Percentiles rank a stretch among this genome's conserved stretches.
Evolutionary conservation across 2,329 filamentous ascomycete genomes (phyloP).

Genomic region (Trichoderma atroviride): DNA sequence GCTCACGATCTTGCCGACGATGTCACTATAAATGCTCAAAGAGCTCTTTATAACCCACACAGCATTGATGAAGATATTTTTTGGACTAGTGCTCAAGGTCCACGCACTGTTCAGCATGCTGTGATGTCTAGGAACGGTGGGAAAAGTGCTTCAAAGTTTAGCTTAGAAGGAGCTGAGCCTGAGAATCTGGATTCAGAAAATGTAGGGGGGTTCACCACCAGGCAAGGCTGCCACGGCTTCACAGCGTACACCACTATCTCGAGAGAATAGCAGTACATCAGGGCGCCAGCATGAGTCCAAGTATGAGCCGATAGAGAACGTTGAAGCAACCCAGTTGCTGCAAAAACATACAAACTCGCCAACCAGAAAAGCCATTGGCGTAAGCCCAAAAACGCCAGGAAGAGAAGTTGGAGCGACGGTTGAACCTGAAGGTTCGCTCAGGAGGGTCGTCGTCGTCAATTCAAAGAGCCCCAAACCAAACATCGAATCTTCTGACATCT

Average conservation of each 20-base stretch:
- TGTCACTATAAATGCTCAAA: background rate
- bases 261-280: background rate
- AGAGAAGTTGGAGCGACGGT: background rate
- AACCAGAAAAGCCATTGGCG: background rate
- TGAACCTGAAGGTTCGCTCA: background rate
- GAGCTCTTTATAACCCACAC: background rate
- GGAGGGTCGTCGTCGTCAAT: background rate
- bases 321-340: background rate
- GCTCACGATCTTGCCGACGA: conserved; percentile 3
- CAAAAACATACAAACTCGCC: background rate
- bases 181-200: background rate
- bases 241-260: background rate
- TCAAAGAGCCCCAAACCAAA: background rate
- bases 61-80: conserved; percentile 10
- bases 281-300: background rate
- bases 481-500: conserved; percentile 1
- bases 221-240: background rate
- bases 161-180: background rate
- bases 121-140: background rate
- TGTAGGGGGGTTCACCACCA: background rate
- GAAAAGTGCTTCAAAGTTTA: background rate
- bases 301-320: background rate
- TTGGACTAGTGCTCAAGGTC: background rate
- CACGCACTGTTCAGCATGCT: background rate
- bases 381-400: background rate